Evolutionary conservation across 1,284 basidiomycete genomes (phyloP), one percentile per base, ranked within the genome.

Genomic region (Ustanciosporium gigantosporum): DNA sequence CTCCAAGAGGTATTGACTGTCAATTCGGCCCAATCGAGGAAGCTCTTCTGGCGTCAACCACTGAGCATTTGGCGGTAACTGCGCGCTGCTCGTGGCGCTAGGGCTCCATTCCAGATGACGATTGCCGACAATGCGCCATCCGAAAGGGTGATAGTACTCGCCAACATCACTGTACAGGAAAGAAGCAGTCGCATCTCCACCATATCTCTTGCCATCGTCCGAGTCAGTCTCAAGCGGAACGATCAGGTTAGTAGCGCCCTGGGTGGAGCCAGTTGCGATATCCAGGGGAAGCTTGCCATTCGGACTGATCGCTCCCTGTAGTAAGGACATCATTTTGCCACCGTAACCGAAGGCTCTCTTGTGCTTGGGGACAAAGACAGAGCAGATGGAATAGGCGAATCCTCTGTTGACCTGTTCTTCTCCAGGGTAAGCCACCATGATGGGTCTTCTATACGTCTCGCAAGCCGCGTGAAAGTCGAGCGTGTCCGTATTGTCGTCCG

Each of bases 141-240:
- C 84, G 44, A 82, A 82, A 2, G 61, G 51, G 5, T 55, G 61
- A 72, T 87, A 88, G 70, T 86, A 85, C 0, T 79, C 66, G 3
- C 86, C 86, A 21, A 87, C 78, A 60, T 87, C 86, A 70, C 85
- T 87, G 76, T 84, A 87, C 5, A 88, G 78, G 9, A 82, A 81
- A 2, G 84, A 85, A 60, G 85, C 83, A 5, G 67, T 52, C 1
- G 75, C 82, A 40, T 80, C 67, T 7, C 78, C 70, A 16, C 62
- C 55, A 17, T 74, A 70, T 8, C 9, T 14, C 9, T 72, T 72
- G 0, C 81, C 82, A 14, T 41, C 57, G 15, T 51, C 47, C 20
- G 25, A 13, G 20, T 16, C 24, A 23, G 15, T n/a, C 27, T 5
- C 23, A n/a, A n/a, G n/a, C n/a, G n/a, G n/a, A 16, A n/a, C 39